Evolutionary conservation across 139 green algal genomes (phyloP), one percentile per base, ranked within the genome.

Genomic region (Asterochloris sp.): DNA sequence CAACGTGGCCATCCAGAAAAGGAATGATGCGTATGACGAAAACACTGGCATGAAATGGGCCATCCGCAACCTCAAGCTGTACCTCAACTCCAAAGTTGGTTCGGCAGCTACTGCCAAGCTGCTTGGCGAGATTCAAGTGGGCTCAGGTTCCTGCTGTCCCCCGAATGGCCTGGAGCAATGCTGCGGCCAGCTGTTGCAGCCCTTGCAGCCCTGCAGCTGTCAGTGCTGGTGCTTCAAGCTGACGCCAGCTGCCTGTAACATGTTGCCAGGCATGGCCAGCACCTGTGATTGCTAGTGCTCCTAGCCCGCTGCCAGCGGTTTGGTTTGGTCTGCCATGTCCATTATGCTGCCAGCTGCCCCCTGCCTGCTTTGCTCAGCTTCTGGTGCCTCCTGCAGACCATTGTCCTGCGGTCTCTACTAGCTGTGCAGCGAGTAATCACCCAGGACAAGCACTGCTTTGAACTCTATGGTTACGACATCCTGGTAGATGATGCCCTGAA

Each of bases 371-470:
- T n/a, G 38, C 38, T 54, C 38, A 54, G 38, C 38, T 54, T 54
- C 38, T 54, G 38, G 38, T 54, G 38, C 38, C 38, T 54, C 14
- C 23, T 80, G 76, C 76, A 80, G 76, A 54, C 28, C 14, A 62
- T 80, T n/a, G 76, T 80, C 0, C 68, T 64, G 13, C 26, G 27
- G 27, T 88, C 87, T 11, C 79, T 93, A 47, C 85, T 87, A 71
- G 90, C 90, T 69, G 87, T 85, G 26, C 86, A 92, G 85, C 77
- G 86, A 73, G 91, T 94, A 12, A 93, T 97, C 74, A 92, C 93
- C 77, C 91, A 94, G 76, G 93, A 97, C 86, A 82, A 85, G 12
- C 92, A 94, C 80, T 95, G 91, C 87, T 96, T 94, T 77, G 86
- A 91, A 66, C 78, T 92, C 74, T 85, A 88, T n/a, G 92, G 90